Evolutionary conservation across 2,329 filamentous ascomycete genomes (phyloP), one percentile per base, ranked within the genome.

Genomic region (Aureobasidium leucospermi): DNA sequence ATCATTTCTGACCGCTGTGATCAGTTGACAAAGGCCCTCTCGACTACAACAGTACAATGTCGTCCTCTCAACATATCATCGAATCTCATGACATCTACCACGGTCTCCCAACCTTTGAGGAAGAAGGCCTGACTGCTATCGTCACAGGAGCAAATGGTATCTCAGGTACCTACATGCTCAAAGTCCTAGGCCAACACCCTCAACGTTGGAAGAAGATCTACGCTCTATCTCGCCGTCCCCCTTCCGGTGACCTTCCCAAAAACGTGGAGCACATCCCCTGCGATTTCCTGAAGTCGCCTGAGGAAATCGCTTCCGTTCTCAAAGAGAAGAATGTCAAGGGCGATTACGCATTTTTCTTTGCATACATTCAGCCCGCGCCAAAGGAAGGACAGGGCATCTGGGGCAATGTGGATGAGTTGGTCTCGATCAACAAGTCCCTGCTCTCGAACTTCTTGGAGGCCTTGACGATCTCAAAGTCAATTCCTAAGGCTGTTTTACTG

Each of bases 121-220:
- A 75, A 58, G 74, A 75, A 62, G 72, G 70, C 19, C 71, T 81
- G 28, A 80, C 77, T 0, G 80, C 79, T 3, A 77, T 82, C 46
- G 73, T 82, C 39, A 80, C 78, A 0, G 80, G 80, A 6, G 77
- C 79, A 56, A 82, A 81, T 72, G 81, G 79, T 8, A 79, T 82
- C 31, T 80, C 78, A 0, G 80, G 80, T 1, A 74, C 77, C 61
- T 74, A 80, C 65, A 80, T 79, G 68, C 68, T 82, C 52, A 76
- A 76, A 10, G 79, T 76, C 0, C 71, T 82, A 2, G 70, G 73
- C 15, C 71, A 79, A 38, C 70, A 71, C 19, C 77, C 79, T 0
- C 61, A 76, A 47, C 73, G 79, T 57, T 82, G 80, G 80, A 72
- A 67, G 10, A 81, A 81, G 62, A 77, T 82, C 48, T 81, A 79